Evolutionary conservation across 768 basidiomycete species (phyloP).

Genomic region (Candolleomyces eurysporus): DNA sequence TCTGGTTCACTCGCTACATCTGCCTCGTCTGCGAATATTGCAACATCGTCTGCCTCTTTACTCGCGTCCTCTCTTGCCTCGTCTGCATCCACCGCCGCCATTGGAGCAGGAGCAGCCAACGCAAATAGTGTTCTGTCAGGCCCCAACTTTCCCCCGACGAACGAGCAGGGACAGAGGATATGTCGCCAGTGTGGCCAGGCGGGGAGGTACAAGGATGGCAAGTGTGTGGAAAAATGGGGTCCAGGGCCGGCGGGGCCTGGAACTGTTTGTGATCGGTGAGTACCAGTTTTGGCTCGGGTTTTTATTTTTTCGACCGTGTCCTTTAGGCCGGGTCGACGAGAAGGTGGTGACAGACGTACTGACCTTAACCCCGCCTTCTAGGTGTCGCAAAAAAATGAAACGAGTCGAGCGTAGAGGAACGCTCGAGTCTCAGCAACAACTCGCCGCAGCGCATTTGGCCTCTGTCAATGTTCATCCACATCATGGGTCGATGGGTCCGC

Average conservation of each 20-base stretch:
- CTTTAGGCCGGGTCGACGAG: no score
- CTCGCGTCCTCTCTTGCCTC: no score
- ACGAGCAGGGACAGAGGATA: constrained; percentile 68
- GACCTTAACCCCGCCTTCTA: constrained; percentile 18
- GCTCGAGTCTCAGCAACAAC: constrained; percentile 40
- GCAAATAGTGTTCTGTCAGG: background rate
- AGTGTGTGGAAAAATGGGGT: constrained; percentile 88
- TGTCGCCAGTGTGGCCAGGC: constrained; percentile 73
- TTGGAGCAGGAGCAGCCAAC: background rate
- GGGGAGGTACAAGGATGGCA: constrained; percentile 80
- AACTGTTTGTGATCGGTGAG: constrained; percentile 77
- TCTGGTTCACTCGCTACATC: no score
- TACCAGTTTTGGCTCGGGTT: constrained; percentile 7
- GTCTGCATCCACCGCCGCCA: constrained; percentile 14
- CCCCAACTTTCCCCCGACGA: constrained; percentile 43
- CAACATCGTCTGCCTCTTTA: no score
- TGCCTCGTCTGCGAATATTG: no score
- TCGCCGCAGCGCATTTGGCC: constrained; percentile 13
- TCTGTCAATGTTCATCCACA: constrained; percentile 20
- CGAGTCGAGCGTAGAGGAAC: constrained; percentile 75
- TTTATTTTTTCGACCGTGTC: background rate
- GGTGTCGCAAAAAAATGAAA: constrained; percentile 86
- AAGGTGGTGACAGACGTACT: no score
- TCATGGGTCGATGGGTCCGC: background rate
- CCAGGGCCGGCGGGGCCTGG: constrained; percentile 82